Conservation (phyloP, 805 yeast genomes). For the Wickerhamiella australiensis region DNA sequence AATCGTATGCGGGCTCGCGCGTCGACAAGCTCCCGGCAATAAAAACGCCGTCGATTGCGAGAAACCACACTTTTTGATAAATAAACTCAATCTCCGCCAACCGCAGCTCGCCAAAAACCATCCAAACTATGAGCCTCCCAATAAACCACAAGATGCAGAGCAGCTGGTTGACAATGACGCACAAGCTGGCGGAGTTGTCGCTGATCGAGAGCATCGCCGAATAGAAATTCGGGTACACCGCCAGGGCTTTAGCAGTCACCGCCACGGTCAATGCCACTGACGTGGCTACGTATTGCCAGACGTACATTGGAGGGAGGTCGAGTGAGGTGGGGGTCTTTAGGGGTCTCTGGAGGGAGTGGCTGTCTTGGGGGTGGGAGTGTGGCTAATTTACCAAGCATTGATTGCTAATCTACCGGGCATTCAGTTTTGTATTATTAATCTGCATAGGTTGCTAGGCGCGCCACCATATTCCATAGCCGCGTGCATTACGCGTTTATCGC, state of each 20-base stretch:
- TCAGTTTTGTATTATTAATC: too few species aligned
- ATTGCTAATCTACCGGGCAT: too few species aligned
- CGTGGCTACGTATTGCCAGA: conserved; percentile 8
- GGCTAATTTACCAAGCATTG: too few species aligned
- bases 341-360: background rate
- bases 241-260: conserved; percentile 20
- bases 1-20: conserved; percentile 36
- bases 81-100: conserved; percentile 65
- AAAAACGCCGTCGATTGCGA: conserved; percentile 43
- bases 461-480: too few species aligned
- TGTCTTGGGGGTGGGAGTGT: too few species aligned
- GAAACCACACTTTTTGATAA: conserved; percentile 51
- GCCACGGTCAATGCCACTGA: background rate
- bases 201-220: conserved; percentile 40
- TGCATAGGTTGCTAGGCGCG: too few species aligned
- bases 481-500: too few species aligned
- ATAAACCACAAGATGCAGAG: conserved; percentile 22
- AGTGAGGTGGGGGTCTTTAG: background rate
- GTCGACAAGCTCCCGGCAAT: conserved; percentile 44
- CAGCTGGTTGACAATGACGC: conserved; percentile 28
- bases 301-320: background rate
- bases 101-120: conserved; percentile 65
- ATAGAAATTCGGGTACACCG: conserved; percentile 40
- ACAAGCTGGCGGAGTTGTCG: conserved; percentile 40
- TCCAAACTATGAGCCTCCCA: conserved; percentile 39